phyloP scores from a whole-genome alignment of 768 basidiomycete genomes.

The Cystobasidium ongulense region DNA sequence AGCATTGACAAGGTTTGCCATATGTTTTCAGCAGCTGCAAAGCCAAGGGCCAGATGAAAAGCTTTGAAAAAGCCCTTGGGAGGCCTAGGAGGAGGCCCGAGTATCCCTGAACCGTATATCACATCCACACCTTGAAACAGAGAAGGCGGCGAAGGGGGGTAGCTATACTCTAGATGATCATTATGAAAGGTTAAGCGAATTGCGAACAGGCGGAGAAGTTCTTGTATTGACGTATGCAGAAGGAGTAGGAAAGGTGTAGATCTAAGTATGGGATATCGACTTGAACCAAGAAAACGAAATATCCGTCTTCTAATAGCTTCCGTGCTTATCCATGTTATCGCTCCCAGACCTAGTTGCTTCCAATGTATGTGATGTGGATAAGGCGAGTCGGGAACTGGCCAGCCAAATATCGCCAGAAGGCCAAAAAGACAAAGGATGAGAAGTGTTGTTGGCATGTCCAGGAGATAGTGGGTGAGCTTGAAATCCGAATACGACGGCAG shows the following conservation, averaged over 20 bases:
- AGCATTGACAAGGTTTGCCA: constrained; percentile 30
- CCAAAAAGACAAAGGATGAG: constrained; percentile 35
- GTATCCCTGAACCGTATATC: not conserved
- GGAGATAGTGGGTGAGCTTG: constrained; percentile 33
- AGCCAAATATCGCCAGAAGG: constrained; percentile 21
- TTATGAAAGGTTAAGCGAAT: constrained; percentile 34
- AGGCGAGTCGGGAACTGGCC: constrained; percentile 13
- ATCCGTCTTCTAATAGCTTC: constrained; percentile 34
- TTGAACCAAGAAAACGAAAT: constrained; percentile 32
- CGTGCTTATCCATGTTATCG: constrained; percentile 34
- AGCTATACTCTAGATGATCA: not conserved
- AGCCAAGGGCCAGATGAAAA: constrained; percentile 37
- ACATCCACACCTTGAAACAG: not conserved
- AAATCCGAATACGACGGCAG: constrained; percentile 31
- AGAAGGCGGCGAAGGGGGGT: not conserved
- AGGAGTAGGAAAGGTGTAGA: constrained; percentile 32
- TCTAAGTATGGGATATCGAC: not conserved
- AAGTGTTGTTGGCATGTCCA: constrained; percentile 35
- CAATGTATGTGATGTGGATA: constrained; percentile 30
- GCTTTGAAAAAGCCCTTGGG: constrained; percentile 40
- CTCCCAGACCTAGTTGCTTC: constrained; percentile 32
- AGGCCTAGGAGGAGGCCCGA: constrained; percentile 29
- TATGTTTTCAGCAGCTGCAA: constrained; percentile 36
- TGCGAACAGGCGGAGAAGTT: constrained; percentile 36
- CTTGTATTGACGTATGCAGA: constrained; percentile 36